A percentile compares a stretch with the other conserved stretches of the same genome.
These are phyloP conservation scores for Turnera subulata DNA, from an alignment of 345 rosid genomes.

Conservation along the genomic window DNA sequence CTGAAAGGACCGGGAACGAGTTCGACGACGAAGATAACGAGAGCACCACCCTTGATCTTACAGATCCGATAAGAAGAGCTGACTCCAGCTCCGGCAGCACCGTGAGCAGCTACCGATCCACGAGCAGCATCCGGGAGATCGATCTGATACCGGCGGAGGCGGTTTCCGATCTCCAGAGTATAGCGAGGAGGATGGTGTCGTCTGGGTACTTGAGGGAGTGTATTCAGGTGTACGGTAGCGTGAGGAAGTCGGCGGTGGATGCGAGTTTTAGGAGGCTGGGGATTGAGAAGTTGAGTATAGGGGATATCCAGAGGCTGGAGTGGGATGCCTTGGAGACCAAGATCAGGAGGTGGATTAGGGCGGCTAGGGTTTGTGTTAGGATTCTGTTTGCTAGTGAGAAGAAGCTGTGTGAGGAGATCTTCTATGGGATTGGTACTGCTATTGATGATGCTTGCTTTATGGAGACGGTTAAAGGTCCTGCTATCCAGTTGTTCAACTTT, in stretches of 20 bases:
- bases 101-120: constrained; percentile 52
- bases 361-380: constrained; percentile 74
- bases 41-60: not conserved
- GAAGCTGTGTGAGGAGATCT: constrained; percentile 74
- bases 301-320: constrained; percentile 83
- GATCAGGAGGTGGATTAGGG: constrained; percentile 87
- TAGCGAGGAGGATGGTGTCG: constrained; percentile 75
- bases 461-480: constrained; percentile 82
- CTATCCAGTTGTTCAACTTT: constrained; percentile 73
- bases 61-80: constrained; percentile 18
- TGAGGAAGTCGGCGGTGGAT: constrained; percentile 80
- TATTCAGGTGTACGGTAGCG: constrained; percentile 86
- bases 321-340: constrained; percentile 82
- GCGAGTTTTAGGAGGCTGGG: constrained; percentile 62
- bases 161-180: constrained; percentile 59
- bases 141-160: constrained; percentile 75
- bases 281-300: constrained; percentile 85
- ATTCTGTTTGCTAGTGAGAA: constrained; percentile 83
- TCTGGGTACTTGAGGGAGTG: constrained; percentile 81
- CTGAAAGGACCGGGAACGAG: not conserved
- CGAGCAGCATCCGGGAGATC: constrained; percentile 80
- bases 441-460: constrained; percentile 74
- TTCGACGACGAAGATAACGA: constrained; percentile 6
- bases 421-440: constrained; percentile 57
- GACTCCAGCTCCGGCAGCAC: constrained; percentile 10